Base-by-base conservation (phyloP, 2,329 filamentous ascomycete genomes). In the Coniochaeta sp. region DNA sequence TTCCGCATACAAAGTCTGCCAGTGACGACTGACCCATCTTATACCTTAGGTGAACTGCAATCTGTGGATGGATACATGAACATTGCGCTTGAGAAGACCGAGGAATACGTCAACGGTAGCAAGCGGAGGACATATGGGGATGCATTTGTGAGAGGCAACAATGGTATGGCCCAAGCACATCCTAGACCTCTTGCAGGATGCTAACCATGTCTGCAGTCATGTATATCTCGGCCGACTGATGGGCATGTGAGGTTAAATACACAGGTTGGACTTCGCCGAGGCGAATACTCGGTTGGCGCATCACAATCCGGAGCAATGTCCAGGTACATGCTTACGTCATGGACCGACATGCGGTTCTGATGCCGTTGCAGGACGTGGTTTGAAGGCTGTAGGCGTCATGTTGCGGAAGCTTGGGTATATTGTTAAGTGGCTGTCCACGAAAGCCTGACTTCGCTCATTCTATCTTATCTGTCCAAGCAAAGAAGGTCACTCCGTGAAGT, bases 1-100 rank as follows among this genome's bases (percentile, higher is more conserved):
- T 26, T 50, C 19, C 26, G 26, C 1, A 2, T 26, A 32, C 14
- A 17, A 16, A 32, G n/a, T 22, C 36, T 54, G 34, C 7, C 36
- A 3, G 19, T 28, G 19, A 47, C 30, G 30, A 26, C 59, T 58
- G 55, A 57, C 62, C 70, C 56, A 71, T 55, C 30, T 19, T 34
- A 38, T 24, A n/a, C n/a, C 34, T 3, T 64, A 97, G 93, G 95
- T 67, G 92, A 97, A 73, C 83, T 98, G 40, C 93, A 98, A 73
- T 96, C 93, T 0, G 93, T 99, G 57, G 95, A 99, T 74, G 95
- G 95, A 58, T 99, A 98, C 78, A 99, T 99, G 95, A 99, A 99
- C 78, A 97, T 99, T 73, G 93, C 95, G 14, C 84, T 99, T 32
- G 95, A 99, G 75, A 95, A 96, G 77, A 96, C 92, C 22, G 88